Evolutionary conservation across 768 basidiomycete species (phyloP), one percentile per base, ranked within the genome.

Genomic region (Boletus pseudopeckii): DNA sequence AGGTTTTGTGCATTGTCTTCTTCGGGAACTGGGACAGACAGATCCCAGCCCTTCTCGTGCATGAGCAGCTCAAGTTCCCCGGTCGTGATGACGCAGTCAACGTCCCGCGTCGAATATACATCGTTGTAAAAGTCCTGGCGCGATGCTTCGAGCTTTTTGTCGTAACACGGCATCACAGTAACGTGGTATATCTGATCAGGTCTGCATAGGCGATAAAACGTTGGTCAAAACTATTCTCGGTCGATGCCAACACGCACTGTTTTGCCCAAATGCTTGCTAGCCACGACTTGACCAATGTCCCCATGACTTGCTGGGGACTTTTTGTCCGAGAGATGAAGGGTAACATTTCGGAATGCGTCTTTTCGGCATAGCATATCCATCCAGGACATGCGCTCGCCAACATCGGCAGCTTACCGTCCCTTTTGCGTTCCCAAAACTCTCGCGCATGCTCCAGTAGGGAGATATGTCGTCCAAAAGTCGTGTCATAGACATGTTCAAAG

Each of bases 351-450:
- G 86, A 79, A 63, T 97, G 96, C 1, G 96, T 86, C 76, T 99
- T 99, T 72, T 99, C 97, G 17, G 94, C 96, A 69, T 98, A 98
- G 68, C 97, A 99, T 53, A 99, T 89, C 97, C 97, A 98, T 15
- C 97, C 97, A 0, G 97, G 97, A 73, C 97, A 98, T 15, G 97
- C 92, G 61, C 92, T 94, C 5, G 93, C 87, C 24, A 99, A 75
- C 85, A 99, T 94, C 0, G 97, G 97, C 26, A 98, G 71, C 20
- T 56, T 58, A 11, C 65, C 64, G 24, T 62, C 58, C n/a, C 37
- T 71, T 66, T 64, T 80, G 20, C 93, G 80, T 64, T 96, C 92
- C 51, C 78, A 63, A 66, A 90, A 96, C 68, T 98, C 97, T 22
- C 73, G 75, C 4, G 83, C 75, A 56, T 94, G 91, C 61, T 99